Percentiles rank a stretch among this genome's conserved stretches.
Conservation (phyloP, 345 rosid species). For the Isatis tinctoria region DNA sequence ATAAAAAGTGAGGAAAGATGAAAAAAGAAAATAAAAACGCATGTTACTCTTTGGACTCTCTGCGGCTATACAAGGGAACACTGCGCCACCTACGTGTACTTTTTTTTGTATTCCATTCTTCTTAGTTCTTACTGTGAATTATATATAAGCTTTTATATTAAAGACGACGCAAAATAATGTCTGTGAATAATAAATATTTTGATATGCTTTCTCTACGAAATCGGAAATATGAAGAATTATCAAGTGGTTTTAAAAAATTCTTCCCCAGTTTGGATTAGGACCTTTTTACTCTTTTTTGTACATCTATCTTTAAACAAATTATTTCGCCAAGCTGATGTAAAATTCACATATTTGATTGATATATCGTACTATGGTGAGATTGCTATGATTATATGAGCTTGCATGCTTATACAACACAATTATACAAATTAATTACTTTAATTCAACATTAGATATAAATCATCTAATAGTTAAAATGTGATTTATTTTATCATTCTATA, state of each 20-base stretch:
- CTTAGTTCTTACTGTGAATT: constrained; percentile 15
- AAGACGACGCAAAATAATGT: neutral
- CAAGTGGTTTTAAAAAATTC: no score
- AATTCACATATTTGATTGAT: neutral
- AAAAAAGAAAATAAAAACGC: constrained; percentile 11
- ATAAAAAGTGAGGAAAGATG: neutral
- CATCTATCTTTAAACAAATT: no score
- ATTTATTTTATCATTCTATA: neutral
- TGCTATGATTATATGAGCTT: neutral
- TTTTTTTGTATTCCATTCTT: constrained; percentile 23
- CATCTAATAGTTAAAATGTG: neutral
- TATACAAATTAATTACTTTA: neutral
- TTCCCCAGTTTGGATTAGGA: no score
- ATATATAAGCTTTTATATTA: neutral
- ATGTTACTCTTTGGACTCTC: constrained; percentile 31
- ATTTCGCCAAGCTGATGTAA: no score
- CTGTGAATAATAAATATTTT: neutral
- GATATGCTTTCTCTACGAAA: neutral
- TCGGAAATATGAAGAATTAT: no score
- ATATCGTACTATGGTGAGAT: neutral
- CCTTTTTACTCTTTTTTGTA: no score
- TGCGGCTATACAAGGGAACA: constrained; percentile 51
- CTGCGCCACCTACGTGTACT: constrained; percentile 54
- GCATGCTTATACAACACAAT: neutral
- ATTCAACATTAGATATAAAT: neutral